phyloP scores from a whole-genome alignment of 345 rosid species.

The Salix udensis region DNA sequence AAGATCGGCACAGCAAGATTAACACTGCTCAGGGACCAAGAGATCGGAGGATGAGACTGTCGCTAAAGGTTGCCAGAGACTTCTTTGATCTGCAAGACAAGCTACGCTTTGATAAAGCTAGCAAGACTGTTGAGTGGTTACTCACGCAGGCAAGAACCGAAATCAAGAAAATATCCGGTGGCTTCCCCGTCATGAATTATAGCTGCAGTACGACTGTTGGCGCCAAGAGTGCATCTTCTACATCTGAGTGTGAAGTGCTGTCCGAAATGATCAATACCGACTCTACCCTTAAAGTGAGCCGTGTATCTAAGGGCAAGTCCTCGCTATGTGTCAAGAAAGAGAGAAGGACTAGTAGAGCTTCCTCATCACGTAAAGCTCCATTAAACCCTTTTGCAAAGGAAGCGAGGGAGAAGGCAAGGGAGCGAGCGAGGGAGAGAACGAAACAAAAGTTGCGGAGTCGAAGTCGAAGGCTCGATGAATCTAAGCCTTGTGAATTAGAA shows the following conservation, averaged over 20 bases:
- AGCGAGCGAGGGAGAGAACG: conserved; percentile 67
- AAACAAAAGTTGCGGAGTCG: conserved; percentile 31
- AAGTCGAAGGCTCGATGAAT: conserved; percentile 7
- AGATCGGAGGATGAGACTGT: conserved; percentile 83
- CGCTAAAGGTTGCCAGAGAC: conserved; percentile 61
- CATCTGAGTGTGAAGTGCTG: conserved; percentile 44
- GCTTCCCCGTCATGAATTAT: conserved; percentile 9
- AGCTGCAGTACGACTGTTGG: conserved; percentile 1
- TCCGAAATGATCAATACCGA: conserved; percentile 25
- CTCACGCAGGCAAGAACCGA: conserved; percentile 55
- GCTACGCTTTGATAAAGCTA: conserved; percentile 74
- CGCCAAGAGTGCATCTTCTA: conserved; percentile 35
- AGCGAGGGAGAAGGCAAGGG: conserved; percentile 58
- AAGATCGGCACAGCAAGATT: conserved; percentile 86
- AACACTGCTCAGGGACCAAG: conserved; percentile 71
- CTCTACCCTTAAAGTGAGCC: conserved; percentile 12
- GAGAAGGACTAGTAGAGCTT: conserved; percentile 22
- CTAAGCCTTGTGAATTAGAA: conserved; percentile 8
- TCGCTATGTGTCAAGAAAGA: conserved; percentile 6
- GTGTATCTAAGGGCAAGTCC: conserved; percentile 20
- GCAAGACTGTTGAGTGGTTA: conserved; percentile 82
- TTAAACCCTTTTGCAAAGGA: conserved; percentile 40
- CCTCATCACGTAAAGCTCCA: conserved; percentile 23
- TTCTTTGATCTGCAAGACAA: conserved; percentile 81
- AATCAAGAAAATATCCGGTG: conserved; percentile 42